Evolutionary conservation across 2,329 filamentous ascomycete genomes (phyloP).

Genomic region (Chalaropsis ovoidea): DNA sequence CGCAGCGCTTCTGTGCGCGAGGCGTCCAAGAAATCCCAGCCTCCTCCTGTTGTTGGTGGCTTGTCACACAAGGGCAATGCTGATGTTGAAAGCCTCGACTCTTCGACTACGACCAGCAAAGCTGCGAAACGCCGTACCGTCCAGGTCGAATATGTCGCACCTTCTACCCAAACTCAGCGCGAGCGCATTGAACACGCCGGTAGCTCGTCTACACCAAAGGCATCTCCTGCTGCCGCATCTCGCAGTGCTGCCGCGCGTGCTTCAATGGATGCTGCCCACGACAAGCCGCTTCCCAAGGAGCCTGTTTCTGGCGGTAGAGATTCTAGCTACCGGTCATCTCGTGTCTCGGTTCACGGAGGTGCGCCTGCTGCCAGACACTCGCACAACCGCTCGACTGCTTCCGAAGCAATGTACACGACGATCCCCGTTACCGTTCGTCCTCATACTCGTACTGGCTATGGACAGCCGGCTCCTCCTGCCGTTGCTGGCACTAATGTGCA

Average conservation of each 20-base stretch:
- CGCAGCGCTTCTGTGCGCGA: constrained; percentile 90
- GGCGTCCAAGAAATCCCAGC: constrained; percentile 52
- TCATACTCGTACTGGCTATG: constrained; percentile 78
- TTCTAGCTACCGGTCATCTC: constrained; percentile 28
- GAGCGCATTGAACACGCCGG: constrained; percentile 38
- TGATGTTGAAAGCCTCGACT: constrained; percentile 51
- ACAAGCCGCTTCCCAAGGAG: constrained; percentile 53
- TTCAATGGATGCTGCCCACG: constrained; percentile 38
- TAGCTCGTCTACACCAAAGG: constrained; percentile 28
- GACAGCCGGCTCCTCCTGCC: constrained; percentile 75
- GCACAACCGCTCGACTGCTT: constrained; percentile 32
- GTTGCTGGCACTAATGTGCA: constrained; percentile 83
- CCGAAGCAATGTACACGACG: constrained; percentile 42
- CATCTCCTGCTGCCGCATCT: constrained; percentile 41
- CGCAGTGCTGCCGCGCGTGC: constrained; percentile 42
- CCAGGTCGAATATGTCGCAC: constrained; percentile 94
- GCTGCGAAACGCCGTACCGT: constrained; percentile 90
- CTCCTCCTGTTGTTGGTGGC: constrained; percentile 46
- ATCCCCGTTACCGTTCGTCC: constrained; percentile 42
- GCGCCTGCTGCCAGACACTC: constrained; percentile 28
- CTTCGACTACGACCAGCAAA: constrained; percentile 46
- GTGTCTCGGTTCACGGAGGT: constrained; percentile 16
- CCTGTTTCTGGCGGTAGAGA: constrained; percentile 31
- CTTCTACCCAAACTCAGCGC: constrained; percentile 72
- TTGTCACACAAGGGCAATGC: constrained; percentile 62